A percentile compares a stretch with the other conserved stretches of the same genome.
Evolutionary conservation across 352 stramenopile species (phyloP).

Genomic region (Stramenopiles sp.): DNA sequence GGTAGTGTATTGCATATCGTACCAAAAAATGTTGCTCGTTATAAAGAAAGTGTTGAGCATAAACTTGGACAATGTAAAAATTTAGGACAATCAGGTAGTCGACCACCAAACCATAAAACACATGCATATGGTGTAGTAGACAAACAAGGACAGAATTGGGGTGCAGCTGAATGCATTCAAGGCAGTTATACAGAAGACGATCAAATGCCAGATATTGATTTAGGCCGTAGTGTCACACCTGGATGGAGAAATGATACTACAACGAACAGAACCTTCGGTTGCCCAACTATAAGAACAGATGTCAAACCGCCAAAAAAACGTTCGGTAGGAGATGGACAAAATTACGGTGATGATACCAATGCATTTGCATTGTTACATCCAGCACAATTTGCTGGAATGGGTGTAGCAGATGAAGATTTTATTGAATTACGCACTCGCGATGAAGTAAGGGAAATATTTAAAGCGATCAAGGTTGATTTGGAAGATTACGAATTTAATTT

Average conservation of each 20-base stretch:
- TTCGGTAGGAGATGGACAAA: constrained; percentile 63
- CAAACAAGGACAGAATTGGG: constrained; percentile 28
- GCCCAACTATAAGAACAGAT: constrained; percentile 55
- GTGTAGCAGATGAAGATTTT: constrained; percentile 58
- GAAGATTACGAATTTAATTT: constrained; percentile 37
- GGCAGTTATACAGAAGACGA: constrained; percentile 48
- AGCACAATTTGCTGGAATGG: constrained; percentile 44
- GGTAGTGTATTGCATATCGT: not conserved
- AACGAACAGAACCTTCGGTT: constrained; percentile 41
- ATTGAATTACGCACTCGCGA: constrained; percentile 31
- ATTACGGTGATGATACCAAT: constrained; percentile 60
- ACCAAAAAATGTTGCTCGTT: not conserved
- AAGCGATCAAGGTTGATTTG: constrained; percentile 38
- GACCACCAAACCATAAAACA: constrained; percentile 23
- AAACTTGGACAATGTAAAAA: not conserved
- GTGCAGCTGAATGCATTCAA: constrained; percentile 47
- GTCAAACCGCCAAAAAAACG: constrained; percentile 38
- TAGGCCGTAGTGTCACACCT: constrained; percentile 49
- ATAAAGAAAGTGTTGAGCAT: not conserved
- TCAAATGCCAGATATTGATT: constrained; percentile 47
- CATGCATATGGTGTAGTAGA: constrained; percentile 28
- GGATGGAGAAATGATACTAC: constrained; percentile 53
- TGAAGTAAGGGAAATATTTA: constrained; percentile 40
- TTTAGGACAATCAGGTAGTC: not conserved
- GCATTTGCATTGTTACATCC: constrained; percentile 56